Evolutionary conservation across 2,329 filamentous ascomycete species (phyloP), one percentile per base, ranked within the genome.

Genomic region (Xylariales sp.): DNA sequence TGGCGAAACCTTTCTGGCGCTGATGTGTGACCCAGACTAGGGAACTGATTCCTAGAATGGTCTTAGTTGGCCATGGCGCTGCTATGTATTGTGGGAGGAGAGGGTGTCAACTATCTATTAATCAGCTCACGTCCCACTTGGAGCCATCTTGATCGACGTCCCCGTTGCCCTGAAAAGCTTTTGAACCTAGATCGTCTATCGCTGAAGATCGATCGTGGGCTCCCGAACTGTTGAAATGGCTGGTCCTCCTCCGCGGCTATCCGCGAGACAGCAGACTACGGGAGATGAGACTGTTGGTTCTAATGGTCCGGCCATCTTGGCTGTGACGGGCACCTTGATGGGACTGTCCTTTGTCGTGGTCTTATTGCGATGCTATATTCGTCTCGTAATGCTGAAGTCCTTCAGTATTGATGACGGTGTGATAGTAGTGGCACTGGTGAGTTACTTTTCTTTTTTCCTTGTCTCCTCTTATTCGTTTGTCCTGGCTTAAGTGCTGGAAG

Each of bases 321-420:
- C 17, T 4, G 10, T 39, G 6, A 32, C 37, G 5, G 29, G 29
- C 14, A 15, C 21, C 2, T 5, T 39, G 29, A 39, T 39, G 37
- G 29, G 27, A 2, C n/a, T 39, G 14, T 32, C 37, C 2, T 39
- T 39, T 19, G n/a, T 39, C 4, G 37, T 39, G 11, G 37, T 39
- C 4, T 12, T 21, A 7, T 15, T 33, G 10, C 27, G 37, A 12
- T 18, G 17, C 11, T 39, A 33, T 8, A 17, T 33, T 8, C 28
- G 37, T 12, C 20, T 29, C 10, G 21, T 33, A 20, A 20, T 39
- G 21, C 16, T 39, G n/a, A 39, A 33, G 21, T 39, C 37, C 5
- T 39, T 39, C 29, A 33, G 29, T 18, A 21, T 33, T 8, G 37
- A 39, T 14, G 29, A 39, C 28, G 29, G 15, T 3, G 29, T 39